Percentiles rank a stretch among this genome's conserved stretches.
phyloP scores from a whole-genome alignment of 1,284 basidiomycete genomes.

The Athelia sp. region DNA sequence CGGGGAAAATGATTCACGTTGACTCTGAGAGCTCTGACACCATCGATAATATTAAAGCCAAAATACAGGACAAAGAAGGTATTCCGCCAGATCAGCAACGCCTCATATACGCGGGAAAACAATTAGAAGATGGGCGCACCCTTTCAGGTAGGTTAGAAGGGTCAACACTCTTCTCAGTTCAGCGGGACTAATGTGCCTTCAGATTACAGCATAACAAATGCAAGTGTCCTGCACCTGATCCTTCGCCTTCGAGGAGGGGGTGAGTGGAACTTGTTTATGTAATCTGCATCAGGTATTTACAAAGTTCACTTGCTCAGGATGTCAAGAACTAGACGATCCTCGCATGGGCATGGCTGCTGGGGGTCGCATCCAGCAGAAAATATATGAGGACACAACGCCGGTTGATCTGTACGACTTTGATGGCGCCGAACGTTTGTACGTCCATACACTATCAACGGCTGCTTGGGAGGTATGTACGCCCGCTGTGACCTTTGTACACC shows the following conservation, averaged over 20 bases:
- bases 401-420: neutral
- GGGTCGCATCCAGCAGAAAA: neutral
- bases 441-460: neutral
- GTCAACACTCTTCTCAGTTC: neutral
- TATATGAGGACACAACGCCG: neutral
- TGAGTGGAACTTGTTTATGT: neutral
- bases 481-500: neutral
- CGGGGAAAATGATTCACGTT: constrained; percentile 95
- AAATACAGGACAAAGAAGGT: constrained; percentile 30
- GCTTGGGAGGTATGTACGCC: neutral
- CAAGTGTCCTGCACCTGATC: constrained; percentile 8
- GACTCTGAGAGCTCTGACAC: constrained; percentile 29
- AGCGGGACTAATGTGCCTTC: neutral
- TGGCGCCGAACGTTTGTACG: neutral
- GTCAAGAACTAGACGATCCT: neutral
- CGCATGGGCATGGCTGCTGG: neutral
- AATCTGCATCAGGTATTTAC: neutral
- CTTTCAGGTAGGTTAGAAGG: neutral
- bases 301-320: neutral
- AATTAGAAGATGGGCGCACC: constrained; percentile 41
- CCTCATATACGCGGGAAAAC: constrained; percentile 51
- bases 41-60: constrained; percentile 29
- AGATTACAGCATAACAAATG: constrained; percentile 10
- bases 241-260: constrained; percentile 10
- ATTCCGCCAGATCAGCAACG: constrained; percentile 52